A percentile compares a stretch with the other conserved stretches of the same genome.
Evolutionary conservation across 2,329 filamentous ascomycete species (phyloP).

Genomic region (Fusarium subtropicale): DNA sequence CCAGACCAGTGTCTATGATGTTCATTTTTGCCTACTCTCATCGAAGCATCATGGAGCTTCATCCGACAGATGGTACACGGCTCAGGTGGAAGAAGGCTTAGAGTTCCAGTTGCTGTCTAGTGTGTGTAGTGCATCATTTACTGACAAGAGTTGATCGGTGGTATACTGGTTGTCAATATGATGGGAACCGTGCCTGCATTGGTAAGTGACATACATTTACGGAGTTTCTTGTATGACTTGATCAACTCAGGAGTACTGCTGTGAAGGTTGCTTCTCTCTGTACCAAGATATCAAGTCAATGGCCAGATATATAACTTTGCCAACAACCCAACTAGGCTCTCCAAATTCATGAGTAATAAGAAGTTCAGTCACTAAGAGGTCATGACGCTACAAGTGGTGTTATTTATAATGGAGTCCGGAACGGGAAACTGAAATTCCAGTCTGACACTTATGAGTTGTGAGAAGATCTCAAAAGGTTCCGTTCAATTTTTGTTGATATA

Average conservation of each 20-base stretch:
- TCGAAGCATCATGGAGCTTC: rapidly evolving
- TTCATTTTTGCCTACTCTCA: background rate
- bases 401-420: background rate
- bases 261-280: too few species aligned
- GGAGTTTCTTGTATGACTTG: too few species aligned
- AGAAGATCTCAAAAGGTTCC: too few species aligned
- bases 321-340: too few species aligned
- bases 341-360: background rate
- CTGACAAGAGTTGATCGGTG: too few species aligned
- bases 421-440: background rate
- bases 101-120: background rate
- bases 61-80: background rate
- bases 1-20: background rate
- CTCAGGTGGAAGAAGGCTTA: rapidly evolving
- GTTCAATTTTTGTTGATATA: background rate
- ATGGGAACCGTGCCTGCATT: too few species aligned
- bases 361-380: background rate
- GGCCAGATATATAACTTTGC: too few species aligned
- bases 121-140: background rate
- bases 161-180: too few species aligned
- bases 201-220: too few species aligned
- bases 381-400: background rate
- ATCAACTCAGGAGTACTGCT: too few species aligned
- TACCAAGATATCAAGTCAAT: too few species aligned
- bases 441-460: background rate